Evolutionary conservation across 2,329 filamentous ascomycete genomes (phyloP), one percentile per base, ranked within the genome.

Genomic region (Pseudogymnoascus sp.): DNA sequence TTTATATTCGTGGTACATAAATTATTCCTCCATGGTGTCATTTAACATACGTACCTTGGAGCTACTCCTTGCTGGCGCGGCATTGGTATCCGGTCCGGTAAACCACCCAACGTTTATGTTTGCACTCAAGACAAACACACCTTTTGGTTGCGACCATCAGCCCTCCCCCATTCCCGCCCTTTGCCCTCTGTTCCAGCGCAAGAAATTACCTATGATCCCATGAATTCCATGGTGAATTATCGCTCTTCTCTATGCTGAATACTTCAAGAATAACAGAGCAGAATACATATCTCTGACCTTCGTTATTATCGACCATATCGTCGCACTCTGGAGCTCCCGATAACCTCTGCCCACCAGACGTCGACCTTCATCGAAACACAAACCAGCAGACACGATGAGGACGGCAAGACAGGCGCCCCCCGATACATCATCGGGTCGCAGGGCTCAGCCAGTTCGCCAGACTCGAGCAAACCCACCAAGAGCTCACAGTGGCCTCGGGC

Each of bases 391-490:
- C 63, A 69, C 64, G 13, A 73, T 73, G 71, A 73, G 71, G 67
- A 71, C 71, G 11, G 64, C 68, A 63, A 71, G 71, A 66, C 65
- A 64, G 61, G 59, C 63, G 21, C 64, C 68, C 58, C 61, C 67
- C 26, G 70, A 72, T 60, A 62, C 65, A 60, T 65, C 66, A 36
- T 80, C 82, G 64, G 79, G 77, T 74, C 81, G 84, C 68, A 79
- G 84, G 72, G 82, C 83, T 62, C 84, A 87, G 69, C 85, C 84
- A 57, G 77, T 84, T 68, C 84, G 84, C 65, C 84, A 87, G 74
- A 82, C 84, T 69, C 82, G 84, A 70, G 84, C 81, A 62, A 87
- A 88, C 70, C 84, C 84, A 65, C 77, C 82, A 50, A 79, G 85
- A 73, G 79, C 76, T 62, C 79, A 81, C 60, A 76, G 79, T 67